Conservation (phyloP, 2,329 filamentous ascomycete genomes). For the Hypoxylon sp. region DNA sequence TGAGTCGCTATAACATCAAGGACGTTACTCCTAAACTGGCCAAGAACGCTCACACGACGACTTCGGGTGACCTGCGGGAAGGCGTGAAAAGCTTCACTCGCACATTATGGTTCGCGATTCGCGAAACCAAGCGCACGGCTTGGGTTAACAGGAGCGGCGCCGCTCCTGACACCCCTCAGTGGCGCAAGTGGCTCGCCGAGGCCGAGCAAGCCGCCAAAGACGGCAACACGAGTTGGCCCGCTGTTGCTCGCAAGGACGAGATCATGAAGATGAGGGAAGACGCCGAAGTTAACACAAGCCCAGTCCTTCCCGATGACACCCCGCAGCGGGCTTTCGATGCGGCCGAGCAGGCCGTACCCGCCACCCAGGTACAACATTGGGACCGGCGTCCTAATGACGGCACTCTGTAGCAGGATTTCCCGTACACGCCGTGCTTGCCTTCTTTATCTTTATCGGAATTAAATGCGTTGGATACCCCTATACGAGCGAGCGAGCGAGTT, state of each 20-base stretch:
- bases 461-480: conserved; percentile 36
- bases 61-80: conserved; percentile 56
- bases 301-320: not conserved
- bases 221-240: conserved; percentile 58
- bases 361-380: conserved; percentile 40
- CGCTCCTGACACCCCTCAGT: conserved; percentile 66
- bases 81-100: conserved; percentile 66
- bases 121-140: conserved; percentile 65
- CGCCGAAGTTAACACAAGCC: conserved; percentile 20
- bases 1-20: conserved; percentile 64
- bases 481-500: conserved; percentile 12
- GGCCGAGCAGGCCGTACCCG: conserved; percentile 45
- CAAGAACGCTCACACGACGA: conserved; percentile 54
- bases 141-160: conserved; percentile 69
- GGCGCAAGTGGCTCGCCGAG: conserved; percentile 68
- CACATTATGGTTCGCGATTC: conserved; percentile 72
- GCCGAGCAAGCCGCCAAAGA: conserved; percentile 60
- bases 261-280: conserved; percentile 60
- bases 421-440: not conserved
- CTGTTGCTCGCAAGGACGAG: conserved; percentile 65
- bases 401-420: conserved; percentile 29
- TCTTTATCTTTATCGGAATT: conserved; percentile 8
- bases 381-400: conserved; percentile 25
- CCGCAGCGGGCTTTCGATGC: conserved; percentile 31
- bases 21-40: conserved; percentile 61